Conservation (phyloP, 2,329 filamentous ascomycete genomes). For the Aspergillus terreus region DNA sequence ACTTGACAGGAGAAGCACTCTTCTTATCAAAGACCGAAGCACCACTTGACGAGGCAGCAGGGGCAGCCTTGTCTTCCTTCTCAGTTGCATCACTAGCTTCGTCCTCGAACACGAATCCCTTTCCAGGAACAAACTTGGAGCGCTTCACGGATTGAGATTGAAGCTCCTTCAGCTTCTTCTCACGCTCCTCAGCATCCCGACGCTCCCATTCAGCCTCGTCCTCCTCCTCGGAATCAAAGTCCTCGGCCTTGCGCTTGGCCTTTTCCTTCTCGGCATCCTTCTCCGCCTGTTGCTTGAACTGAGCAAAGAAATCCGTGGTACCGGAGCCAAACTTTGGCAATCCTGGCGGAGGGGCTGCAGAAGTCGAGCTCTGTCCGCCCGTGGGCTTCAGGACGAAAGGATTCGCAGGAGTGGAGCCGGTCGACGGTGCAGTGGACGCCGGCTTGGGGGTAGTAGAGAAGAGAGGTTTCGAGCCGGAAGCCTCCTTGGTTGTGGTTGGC, state of each 20-base stretch:
- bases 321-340: constrained; percentile 33
- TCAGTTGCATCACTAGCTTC: constrained; percentile 17
- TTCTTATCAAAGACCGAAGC: constrained; percentile 29
- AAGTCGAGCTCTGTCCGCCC: constrained; percentile 3
- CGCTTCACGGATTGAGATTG: constrained; percentile 34
- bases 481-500: constrained; percentile 8
- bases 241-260: constrained; percentile 48
- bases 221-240: constrained; percentile 52
- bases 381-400: constrained; percentile 21
- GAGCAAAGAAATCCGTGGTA: constrained; percentile 37
- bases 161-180: constrained; percentile 42
- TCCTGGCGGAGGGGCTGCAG: constrained; percentile 15
- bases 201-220: constrained; percentile 49
- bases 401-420: constrained; percentile 10
- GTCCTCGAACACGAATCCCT: constrained; percentile 32
- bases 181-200: constrained; percentile 44
- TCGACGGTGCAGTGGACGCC: constrained; percentile 10
- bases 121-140: constrained; percentile 27
- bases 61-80: constrained; percentile 14
- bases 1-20: constrained; percentile 22
- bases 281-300: constrained; percentile 40
- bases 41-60: constrained; percentile 9
- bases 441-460: constrained; percentile 14
- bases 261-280: constrained; percentile 42
- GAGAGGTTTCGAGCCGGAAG: constrained; percentile 6